Percentiles rank a stretch among this genome's conserved stretches.
These are phyloP conservation scores for Coprinopsis marcescibilis DNA, from an alignment of 768 basidiomycete species.

Conservation along the genomic window DNA sequence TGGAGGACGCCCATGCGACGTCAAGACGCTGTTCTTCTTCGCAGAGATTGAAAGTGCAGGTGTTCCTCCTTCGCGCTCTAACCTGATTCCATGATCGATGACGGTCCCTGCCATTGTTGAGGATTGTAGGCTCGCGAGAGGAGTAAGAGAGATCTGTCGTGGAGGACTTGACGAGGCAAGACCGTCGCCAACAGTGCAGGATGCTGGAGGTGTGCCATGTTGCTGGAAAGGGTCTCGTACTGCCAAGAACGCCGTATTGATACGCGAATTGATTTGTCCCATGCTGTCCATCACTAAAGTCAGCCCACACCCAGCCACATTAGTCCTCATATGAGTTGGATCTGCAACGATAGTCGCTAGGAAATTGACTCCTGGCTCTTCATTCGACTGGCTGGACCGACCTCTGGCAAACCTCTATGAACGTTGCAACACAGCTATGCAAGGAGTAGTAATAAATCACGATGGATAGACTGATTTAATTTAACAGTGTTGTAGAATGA, in stretches of 20 bases:
- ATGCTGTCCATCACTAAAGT: too few species aligned
- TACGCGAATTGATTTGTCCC: background rate
- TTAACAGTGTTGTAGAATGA: too few species aligned
- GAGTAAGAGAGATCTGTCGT: background rate
- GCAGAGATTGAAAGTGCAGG: conserved; percentile 30
- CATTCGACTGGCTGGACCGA: too few species aligned
- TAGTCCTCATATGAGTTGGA: too few species aligned
- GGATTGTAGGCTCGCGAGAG: background rate
- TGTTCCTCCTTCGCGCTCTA: conserved; percentile 10
- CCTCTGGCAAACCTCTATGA: too few species aligned
- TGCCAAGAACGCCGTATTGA: background rate
- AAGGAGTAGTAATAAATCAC: too few species aligned
- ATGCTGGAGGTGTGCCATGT: background rate
- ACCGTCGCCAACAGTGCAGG: background rate
- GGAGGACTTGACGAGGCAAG: too few species aligned
- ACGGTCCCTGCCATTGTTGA: background rate
- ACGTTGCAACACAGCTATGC: too few species aligned
- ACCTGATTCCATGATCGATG: background rate
- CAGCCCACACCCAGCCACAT: too few species aligned
- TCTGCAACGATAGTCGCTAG: too few species aligned
- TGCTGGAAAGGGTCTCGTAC: background rate
- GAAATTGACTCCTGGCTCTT: too few species aligned
- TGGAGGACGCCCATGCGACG: conserved; percentile 81
- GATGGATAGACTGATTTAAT: too few species aligned
- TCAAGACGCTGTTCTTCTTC: conserved; percentile 72